A percentile compares a stretch with the other conserved stretches of the same genome.
These are phyloP conservation scores for Plasmodium fragile DNA, from an alignment of 169 alveolate genomes.

Conservation along the genomic window DNA sequence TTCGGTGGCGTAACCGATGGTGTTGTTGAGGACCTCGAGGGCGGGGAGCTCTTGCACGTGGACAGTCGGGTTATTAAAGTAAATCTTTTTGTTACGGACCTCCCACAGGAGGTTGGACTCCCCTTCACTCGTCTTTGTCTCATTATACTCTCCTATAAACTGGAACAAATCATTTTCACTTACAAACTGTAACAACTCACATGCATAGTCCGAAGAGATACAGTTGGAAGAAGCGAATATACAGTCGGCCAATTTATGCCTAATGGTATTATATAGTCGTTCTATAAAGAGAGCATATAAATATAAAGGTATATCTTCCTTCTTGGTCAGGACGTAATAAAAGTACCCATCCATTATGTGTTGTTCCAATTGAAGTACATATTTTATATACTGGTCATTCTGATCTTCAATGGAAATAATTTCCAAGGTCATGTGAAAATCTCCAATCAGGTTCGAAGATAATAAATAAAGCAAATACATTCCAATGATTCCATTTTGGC, in stretches of 20 bases:
- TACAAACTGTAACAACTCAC: slow-evolving; percentile 72
- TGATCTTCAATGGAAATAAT: slow-evolving; percentile 59
- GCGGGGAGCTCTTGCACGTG: slow-evolving; percentile 49
- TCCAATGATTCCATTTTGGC: slow-evolving; percentile 78
- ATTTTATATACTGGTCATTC: slow-evolving; percentile 48
- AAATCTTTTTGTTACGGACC: slow-evolving; percentile 1
- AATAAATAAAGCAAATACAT: slow-evolving; percentile 80
- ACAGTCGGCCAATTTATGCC: slow-evolving; percentile 83
- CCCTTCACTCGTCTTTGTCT: slow-evolving; percentile 64
- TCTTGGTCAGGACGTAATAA: slow-evolving; percentile 32
- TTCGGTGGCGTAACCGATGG: slow-evolving; percentile 73
- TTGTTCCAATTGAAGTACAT: slow-evolving; percentile 82
- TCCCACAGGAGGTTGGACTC: slow-evolving; percentile 59
- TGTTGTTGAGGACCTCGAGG: slow-evolving; percentile 39
- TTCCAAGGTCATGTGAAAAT: slow-evolving; percentile 84
- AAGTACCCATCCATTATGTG: slow-evolving; percentile 86
- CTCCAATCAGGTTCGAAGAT: slow-evolving; percentile 83
- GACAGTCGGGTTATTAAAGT: slow-evolving; percentile 36
- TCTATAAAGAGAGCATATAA: slow-evolving; percentile 72
- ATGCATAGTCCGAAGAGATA: slow-evolving; percentile 56
- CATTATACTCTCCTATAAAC: slow-evolving; percentile 71
- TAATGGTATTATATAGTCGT: slow-evolving; percentile 76
- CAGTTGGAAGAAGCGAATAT: slow-evolving; percentile 78
- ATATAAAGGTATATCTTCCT: slow-evolving; percentile 60
- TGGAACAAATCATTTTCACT: slow-evolving; percentile 74